Evolutionary conservation across 2,329 filamentous ascomycete genomes (phyloP).

Genomic region (Colletotrichum eleusines): DNA sequence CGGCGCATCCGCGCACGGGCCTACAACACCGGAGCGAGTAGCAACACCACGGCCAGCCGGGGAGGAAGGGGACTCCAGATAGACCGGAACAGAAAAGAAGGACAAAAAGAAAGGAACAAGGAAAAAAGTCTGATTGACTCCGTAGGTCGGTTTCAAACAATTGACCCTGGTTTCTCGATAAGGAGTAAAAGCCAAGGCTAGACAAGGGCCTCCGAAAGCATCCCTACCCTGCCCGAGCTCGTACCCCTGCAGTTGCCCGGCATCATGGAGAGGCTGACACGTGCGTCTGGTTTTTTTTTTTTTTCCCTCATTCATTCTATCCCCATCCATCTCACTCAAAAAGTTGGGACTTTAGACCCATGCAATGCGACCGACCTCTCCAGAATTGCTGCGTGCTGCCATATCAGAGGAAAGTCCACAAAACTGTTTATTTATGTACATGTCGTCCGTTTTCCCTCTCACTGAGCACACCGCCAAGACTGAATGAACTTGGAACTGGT

Average conservation of each 20-base stretch:
- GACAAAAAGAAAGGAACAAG: neutral
- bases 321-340: too few species aligned
- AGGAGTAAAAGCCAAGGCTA: slow-evolving; percentile 20
- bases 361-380: neutral
- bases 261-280: slow-evolving; percentile 32
- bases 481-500: neutral
- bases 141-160: slow-evolving; percentile 37
- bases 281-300: slow-evolving; percentile 13
- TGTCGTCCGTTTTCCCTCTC: neutral
- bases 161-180: slow-evolving; percentile 16
- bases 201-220: slow-evolving; percentile 33
- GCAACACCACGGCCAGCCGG: neutral
- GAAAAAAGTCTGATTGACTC: slow-evolving; percentile 1
- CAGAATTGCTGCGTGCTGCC: neutral
- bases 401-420: neutral
- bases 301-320: neutral
- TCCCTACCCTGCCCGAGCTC: slow-evolving; percentile 30
- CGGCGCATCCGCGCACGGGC: neutral
- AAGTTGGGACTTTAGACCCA: neutral
- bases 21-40: neutral
- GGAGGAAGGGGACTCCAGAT: neutral
- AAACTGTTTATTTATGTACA: neutral
- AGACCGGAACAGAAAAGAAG: neutral
- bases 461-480: neutral
- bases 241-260: slow-evolving; percentile 34